Conservation (phyloP, 2,329 filamentous ascomycete genomes). For the Lecanosticta acicola region DNA sequence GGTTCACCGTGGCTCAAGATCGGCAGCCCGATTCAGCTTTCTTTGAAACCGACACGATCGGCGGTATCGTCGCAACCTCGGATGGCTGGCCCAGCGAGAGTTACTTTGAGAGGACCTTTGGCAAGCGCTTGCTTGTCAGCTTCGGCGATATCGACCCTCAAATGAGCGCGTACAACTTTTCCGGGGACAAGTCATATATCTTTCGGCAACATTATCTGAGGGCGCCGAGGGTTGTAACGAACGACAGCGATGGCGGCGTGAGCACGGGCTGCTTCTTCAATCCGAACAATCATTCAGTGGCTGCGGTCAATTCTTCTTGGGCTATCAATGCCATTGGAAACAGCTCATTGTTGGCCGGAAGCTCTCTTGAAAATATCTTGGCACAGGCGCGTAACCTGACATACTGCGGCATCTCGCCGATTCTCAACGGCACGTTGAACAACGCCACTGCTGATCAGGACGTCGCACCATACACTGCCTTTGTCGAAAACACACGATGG, state of each 20-base stretch:
- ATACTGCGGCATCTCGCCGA: constrained; percentile 55
- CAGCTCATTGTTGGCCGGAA: constrained; percentile 10
- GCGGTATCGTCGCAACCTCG: constrained; percentile 41
- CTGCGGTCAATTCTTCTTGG: constrained; percentile 51
- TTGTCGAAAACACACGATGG: constrained; percentile 52
- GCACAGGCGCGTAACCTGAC: constrained; percentile 39
- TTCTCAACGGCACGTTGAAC: constrained; percentile 53
- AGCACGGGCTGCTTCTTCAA: constrained; percentile 52
- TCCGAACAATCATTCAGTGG: constrained; percentile 37
- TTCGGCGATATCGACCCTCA: constrained; percentile 55
- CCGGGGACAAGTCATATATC: constrained; percentile 45
- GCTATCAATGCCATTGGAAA: constrained; percentile 33
- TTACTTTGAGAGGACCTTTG: constrained; percentile 49
- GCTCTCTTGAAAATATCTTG: constrained; percentile 20
- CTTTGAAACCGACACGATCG: constrained; percentile 39
- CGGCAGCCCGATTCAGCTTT: constrained; percentile 50
- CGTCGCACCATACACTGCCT: constrained; percentile 45
- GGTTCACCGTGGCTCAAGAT: constrained; percentile 44
- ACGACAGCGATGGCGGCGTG: constrained; percentile 38
- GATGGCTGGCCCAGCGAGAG: constrained; percentile 61
- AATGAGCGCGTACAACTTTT: constrained; percentile 52
- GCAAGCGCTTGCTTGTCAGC: constrained; percentile 50
- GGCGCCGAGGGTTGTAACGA: constrained; percentile 31
- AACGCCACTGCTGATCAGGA: constrained; percentile 47
- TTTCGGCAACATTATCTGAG: constrained; percentile 47